phyloP scores from a whole-genome alignment of 352 stramenopile species.

The Phytophthora rubi region DNA sequence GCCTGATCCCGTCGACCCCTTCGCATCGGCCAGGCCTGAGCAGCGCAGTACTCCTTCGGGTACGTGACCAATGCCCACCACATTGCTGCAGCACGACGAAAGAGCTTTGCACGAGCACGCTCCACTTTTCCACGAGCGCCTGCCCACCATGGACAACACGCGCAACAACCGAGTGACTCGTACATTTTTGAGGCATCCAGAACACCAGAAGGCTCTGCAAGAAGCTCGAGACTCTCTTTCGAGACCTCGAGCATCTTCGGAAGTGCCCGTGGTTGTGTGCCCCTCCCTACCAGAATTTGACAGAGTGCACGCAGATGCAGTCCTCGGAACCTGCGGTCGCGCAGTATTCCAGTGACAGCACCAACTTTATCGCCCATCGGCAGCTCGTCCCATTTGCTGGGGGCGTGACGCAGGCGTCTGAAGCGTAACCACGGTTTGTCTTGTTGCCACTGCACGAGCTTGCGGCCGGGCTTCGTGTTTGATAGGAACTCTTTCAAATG shows the following conservation, averaged over 20 bases:
- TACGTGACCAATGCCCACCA: slow-evolving; percentile 28
- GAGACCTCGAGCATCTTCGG: slow-evolving; percentile 19
- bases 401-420: slow-evolving; percentile 14
- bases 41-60: slow-evolving; percentile 25
- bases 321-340: slow-evolving; percentile 19
- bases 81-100: slow-evolving; percentile 4
- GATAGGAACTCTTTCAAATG: slow-evolving; percentile 29
- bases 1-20: slow-evolving; percentile 13
- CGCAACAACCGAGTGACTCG: neutral
- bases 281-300: slow-evolving; percentile 29
- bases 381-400: slow-evolving; percentile 19
- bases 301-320: slow-evolving; percentile 24
- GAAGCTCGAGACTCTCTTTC: slow-evolving; percentile 14
- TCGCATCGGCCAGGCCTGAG: slow-evolving; percentile 17
- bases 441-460: slow-evolving; percentile 32
- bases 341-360: slow-evolving; percentile 7
- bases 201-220: neutral
- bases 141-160: slow-evolving; percentile 22
- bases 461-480: slow-evolving; percentile 21
- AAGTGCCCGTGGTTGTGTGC: slow-evolving; percentile 9
- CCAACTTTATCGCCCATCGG: slow-evolving; percentile 10
- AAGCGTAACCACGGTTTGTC: slow-evolving; percentile 41
- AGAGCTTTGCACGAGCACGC: slow-evolving; percentile 4
- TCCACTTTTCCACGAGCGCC: slow-evolving; percentile 8
- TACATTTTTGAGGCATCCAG: neutral